These are phyloP conservation scores for Prunella vulgaris DNA, from an alignment of 257 asterid genomes.

Conservation along the genomic window DNA sequence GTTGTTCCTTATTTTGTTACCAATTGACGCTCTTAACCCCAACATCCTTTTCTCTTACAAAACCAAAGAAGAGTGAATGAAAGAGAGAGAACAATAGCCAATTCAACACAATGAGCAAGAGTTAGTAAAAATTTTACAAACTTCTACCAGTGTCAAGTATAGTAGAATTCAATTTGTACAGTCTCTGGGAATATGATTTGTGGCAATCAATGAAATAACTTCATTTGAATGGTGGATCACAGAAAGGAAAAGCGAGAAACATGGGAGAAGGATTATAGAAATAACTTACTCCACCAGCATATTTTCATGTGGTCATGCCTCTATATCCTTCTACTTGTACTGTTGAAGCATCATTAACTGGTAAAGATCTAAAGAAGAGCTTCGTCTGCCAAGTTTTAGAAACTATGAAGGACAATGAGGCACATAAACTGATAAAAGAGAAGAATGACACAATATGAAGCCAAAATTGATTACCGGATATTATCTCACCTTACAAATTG, in stretches of 20 bases:
- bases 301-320: background rate
- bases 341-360: conserved; percentile 9
- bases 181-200: background rate
- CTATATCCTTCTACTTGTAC: background rate
- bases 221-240: conserved; percentile 1
- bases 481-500: conserved; percentile 60
- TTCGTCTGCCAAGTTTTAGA: background rate
- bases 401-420: background rate
- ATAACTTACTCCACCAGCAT: background rate
- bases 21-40: too few relatives aligned
- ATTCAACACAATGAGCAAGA: conserved; percentile 8
- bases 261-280: background rate
- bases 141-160: background rate
- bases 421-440: background rate
- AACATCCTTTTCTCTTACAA: too few relatives aligned
- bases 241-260: background rate
- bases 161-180: background rate
- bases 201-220: background rate
- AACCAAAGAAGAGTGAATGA: too few relatives aligned
- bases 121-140: background rate
- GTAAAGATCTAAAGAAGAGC: background rate
- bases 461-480: conserved; percentile 43
- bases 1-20: too few relatives aligned
- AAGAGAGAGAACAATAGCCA: too few relatives aligned
- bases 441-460: conserved; percentile 18